Evolutionary conservation across 768 basidiomycete genomes (phyloP), one percentile per base, ranked within the genome.

Genomic region (Leccinellum albellum): DNA sequence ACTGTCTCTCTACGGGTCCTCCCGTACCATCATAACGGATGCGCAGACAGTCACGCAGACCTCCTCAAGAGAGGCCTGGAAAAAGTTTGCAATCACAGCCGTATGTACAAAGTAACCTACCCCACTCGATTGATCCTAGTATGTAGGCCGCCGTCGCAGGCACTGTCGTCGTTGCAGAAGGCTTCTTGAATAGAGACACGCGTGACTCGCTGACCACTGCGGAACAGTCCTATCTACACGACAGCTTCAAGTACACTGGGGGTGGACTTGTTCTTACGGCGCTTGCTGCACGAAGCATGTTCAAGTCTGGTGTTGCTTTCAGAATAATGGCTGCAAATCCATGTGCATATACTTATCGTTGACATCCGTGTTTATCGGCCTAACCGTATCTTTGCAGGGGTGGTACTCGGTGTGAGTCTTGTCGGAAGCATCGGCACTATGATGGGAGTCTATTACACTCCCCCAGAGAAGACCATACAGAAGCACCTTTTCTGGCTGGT

Each of bases 401-500:
- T 88, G 53, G 89, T 94, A 3, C 81, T 93, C 46, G 91, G 90
- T 60, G 83, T 88, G 51, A 87, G 91, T 72, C 79, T 93, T 42
- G 85, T 78, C 14, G 89, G 89, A 14, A 82, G 84, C 58, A 89
- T 95, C 55, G 91, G 90, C 0, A 82, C 85, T 4, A 95, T 95
- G 90, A 84, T 89, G 79, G 91, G 88, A 45, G 84, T 84, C 2
- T 83, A 83, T 67, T 87, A 84, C 71, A 94, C 91, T 0, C 77
- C 88, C 32, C 90, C 92, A 1, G 88, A 92, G 64, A 88, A 82
- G 50, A 79, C 83, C 3, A 63, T 88, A 12, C 83, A 87, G 66
- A 93, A 93, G 66, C 91, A 92, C 70, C 69, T 84, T 13, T 87
- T 89, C 72, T 91, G 90, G 90, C 77, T 90, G 63, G 89, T 85